A percentile compares a stretch with the other conserved stretches of the same genome.
These are phyloP conservation scores for Hypoxylon fuscum DNA, from an alignment of 495 filamentous ascomycete species.

Conservation along the genomic window DNA sequence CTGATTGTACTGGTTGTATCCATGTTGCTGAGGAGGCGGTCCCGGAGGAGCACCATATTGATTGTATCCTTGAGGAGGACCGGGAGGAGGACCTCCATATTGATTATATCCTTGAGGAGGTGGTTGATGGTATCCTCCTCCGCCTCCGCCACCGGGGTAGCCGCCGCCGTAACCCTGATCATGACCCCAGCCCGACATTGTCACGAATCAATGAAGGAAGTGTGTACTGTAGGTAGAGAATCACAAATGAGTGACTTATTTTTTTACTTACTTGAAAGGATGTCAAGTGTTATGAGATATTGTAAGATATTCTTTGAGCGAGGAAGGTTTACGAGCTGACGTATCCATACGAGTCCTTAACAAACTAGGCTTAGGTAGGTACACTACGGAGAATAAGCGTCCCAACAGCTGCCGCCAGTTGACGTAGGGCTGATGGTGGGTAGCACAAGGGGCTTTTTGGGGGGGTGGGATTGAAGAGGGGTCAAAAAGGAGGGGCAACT, in stretches of 20 bases:
- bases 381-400: not conserved
- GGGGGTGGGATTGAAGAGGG: constrained; percentile 1
- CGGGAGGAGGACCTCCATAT: not conserved
- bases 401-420: constrained; percentile 3
- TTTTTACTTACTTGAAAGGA: not conserved
- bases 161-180: constrained; percentile 36
- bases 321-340: constrained; percentile 17
- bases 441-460: constrained; percentile 1
- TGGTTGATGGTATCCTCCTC: constrained; percentile 25
- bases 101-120: constrained; percentile 18
- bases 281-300: not conserved
- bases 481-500: not conserved
- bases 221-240: too few relatives aligned
- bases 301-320: too few relatives aligned
- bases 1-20: constrained; percentile 39
- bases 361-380: too few relatives aligned
- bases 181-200: constrained; percentile 37
- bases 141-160: constrained; percentile 32
- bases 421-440: constrained; percentile 30
- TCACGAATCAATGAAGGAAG: not conserved
- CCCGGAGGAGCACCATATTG: constrained; percentile 24
- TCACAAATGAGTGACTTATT: not conserved
- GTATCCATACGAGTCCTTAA: not conserved
- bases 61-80: constrained; percentile 42
- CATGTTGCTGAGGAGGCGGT: constrained; percentile 28